These are phyloP conservation scores for Podaxis rugospora DNA, from an alignment of 768 basidiomycete genomes.

Conservation along the genomic window DNA sequence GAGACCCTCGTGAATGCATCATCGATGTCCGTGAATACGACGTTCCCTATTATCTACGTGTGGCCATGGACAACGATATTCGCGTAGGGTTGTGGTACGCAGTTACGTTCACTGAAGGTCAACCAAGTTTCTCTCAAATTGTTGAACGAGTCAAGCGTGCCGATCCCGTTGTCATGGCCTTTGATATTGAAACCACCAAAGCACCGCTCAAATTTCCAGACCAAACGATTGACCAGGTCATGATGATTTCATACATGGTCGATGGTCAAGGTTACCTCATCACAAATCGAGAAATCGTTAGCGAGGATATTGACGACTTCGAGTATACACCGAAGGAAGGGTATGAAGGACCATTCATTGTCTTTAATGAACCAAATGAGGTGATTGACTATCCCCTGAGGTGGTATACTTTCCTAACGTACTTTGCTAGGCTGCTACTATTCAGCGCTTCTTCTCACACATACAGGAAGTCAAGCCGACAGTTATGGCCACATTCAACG, in stretches of 20 bases:
- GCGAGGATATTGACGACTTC: constrained; percentile 97
- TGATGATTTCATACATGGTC: constrained; percentile 99
- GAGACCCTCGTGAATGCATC: constrained; percentile 87
- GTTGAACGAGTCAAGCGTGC: constrained; percentile 93
- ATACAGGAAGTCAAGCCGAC: constrained; percentile 93
- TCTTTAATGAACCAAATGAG: constrained; percentile 94
- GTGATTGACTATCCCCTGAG: constrained; percentile 32
- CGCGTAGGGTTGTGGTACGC: constrained; percentile 98
- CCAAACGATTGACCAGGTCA: constrained; percentile 92
- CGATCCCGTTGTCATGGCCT: constrained; percentile 98
- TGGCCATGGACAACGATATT: constrained; percentile 98
- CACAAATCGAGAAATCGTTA: constrained; percentile 95
- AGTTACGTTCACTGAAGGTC: constrained; percentile 77
- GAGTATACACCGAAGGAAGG: constrained; percentile 99
- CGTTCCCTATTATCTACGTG: constrained; percentile 94
- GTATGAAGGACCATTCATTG: constrained; percentile 92
- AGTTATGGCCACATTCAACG: constrained; percentile 98
- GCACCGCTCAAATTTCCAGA: constrained; percentile 99
- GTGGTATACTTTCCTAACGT: background rate
- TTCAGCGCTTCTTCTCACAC: constrained; percentile 88
- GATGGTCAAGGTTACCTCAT: constrained; percentile 98
- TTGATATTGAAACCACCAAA: constrained; percentile 98
- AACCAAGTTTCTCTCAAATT: constrained; percentile 67
- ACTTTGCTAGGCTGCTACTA: constrained; percentile 61
- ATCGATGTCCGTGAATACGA: constrained; percentile 96